phyloP scores from a whole-genome alignment of 1,139 yeast species.

The Lodderomyces beijingensis region DNA sequence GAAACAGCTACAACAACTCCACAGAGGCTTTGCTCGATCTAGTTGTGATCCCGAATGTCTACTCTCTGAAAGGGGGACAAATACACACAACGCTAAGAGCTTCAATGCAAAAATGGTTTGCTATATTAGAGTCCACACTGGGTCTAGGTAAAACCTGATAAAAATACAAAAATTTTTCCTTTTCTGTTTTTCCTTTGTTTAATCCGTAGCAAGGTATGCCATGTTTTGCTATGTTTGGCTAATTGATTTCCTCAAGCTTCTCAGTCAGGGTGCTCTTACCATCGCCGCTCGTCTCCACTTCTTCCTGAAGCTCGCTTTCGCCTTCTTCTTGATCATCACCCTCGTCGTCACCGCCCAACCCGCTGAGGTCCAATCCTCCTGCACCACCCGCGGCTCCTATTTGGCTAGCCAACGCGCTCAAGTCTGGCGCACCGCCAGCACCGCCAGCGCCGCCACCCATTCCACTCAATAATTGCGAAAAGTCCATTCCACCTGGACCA shows the following conservation, averaged over 20 bases:
- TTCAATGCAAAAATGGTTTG: too few relatives aligned
- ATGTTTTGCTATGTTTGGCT: too few relatives aligned
- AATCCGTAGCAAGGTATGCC: too few relatives aligned
- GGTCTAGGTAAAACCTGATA: too few relatives aligned
- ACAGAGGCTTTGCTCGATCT: too few relatives aligned
- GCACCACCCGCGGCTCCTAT: conserved; percentile 24
- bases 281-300: background rate
- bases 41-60: too few relatives aligned
- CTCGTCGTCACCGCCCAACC: conserved; percentile 3
- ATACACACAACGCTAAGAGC: too few relatives aligned
- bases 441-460: conserved; percentile 28
- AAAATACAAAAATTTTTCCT: too few relatives aligned
- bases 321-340: conserved; percentile 1
- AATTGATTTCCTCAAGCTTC: conserved; percentile 3
- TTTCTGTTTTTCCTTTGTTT: too few relatives aligned
- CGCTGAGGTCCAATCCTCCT: conserved; percentile 16
- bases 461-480: conserved; percentile 20
- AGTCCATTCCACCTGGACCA: conserved; percentile 21
- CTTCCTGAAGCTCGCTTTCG: conserved; percentile 1
- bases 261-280: conserved; percentile 1
- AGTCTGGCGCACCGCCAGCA: conserved; percentile 24
- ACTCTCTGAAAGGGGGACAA: too few relatives aligned
- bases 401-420: conserved; percentile 40
- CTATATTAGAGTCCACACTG: too few relatives aligned
- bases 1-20: too few relatives aligned